Evolutionary conservation across 2,329 filamentous ascomycete species (phyloP), one percentile per base, ranked within the genome.

Genomic region (Alternaria ethzedia): DNA sequence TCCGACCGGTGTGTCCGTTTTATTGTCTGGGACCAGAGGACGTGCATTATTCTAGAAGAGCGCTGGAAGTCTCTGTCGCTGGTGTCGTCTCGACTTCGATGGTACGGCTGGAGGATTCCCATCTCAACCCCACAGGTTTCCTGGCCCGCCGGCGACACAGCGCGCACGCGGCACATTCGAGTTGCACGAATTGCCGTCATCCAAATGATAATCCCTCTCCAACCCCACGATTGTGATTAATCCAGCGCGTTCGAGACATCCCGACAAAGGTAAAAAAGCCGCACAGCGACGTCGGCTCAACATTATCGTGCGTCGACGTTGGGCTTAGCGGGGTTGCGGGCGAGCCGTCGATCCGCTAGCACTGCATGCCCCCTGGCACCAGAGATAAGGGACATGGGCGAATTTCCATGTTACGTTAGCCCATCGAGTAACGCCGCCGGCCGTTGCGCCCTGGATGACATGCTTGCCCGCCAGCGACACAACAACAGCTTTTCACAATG

Each of bases 241-340:
- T 63, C 43, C 23, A 57, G 17, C 50, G 41, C 44, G 51, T 54
- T 54, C 57, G 52, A 32, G 52, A 59, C 58, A 54, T 43, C 60
- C 65, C 65, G 54, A 63, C 58, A 30, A 36, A 45, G 64, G 61
- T 23, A 65, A 69, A 61, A 75, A 72, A 70, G 66, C 70, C 73
- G 68, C 70, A 67, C 69, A 70, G 72, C 75, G 67, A 76, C 73
- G 70, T 77, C 76, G 76, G 75, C 70, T 65, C 68, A 50, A 63
- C 57, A 56, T 61, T 69, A 68, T 70, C 64, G 71, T 66, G 64
- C 67, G 68, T 63, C 57, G 60, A 62, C 69, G 68, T 73, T 73
- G 71, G 68, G 70, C 59, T 68, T 64, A 61, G 61, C 70, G 72
- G 65, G 68, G 65, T 59, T 57, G 63, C 61, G 64, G 65, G 64